Evolutionary conservation across 2,329 filamentous ascomycete species (phyloP), one percentile per base, ranked within the genome.

Genomic region (Aschersonia sp.): DNA sequence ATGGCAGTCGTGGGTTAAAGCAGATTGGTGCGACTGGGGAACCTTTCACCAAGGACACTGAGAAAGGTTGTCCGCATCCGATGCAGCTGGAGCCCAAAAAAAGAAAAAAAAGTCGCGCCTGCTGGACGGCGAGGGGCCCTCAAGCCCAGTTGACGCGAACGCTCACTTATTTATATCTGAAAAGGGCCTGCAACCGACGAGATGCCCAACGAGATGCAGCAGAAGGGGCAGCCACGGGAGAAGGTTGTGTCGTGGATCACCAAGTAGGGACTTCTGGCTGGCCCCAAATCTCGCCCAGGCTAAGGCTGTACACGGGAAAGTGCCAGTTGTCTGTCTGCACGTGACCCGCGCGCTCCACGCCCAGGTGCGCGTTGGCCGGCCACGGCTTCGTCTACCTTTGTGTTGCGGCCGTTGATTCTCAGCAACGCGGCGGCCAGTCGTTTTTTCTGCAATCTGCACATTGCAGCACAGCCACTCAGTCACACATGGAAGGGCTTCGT

Each of bases 1-100:
- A 58, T 61, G 48, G 56, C 47, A 45, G 52, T 50, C 40, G 52
- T 59, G 54, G 59, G 57, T 57, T 56, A 57, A 20, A 29, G 28
- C 57, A 58, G 58, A 57, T 57, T 60, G 64, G 64, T 68, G 62
- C 64, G 63, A 68, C 65, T 63, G 61, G 64, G 30, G 60, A 61
- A 56, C 60, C 56, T 59, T 63, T 61, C 55, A 58, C 65, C 59
- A 56, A 65, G 56, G 7, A 38, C 7, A 38, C n/a, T 12, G n/a
- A 12, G 10, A 12, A n/a, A 5, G 6, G 40, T n/a, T 42, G 9
- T n/a, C 10, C 40, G 20, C 40, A n/a, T 6, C 20, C 20, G 40
- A 42, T 9, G n/a, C 9, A 42, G 40, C 6, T 12, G 20, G 20
- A n/a, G 10, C 20, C 10, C 6, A n/a, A 42, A 42, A 9, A 20